Base-by-base conservation (phyloP, 805 yeast species). In the Saccharomycopsis schoenii region DNA sequence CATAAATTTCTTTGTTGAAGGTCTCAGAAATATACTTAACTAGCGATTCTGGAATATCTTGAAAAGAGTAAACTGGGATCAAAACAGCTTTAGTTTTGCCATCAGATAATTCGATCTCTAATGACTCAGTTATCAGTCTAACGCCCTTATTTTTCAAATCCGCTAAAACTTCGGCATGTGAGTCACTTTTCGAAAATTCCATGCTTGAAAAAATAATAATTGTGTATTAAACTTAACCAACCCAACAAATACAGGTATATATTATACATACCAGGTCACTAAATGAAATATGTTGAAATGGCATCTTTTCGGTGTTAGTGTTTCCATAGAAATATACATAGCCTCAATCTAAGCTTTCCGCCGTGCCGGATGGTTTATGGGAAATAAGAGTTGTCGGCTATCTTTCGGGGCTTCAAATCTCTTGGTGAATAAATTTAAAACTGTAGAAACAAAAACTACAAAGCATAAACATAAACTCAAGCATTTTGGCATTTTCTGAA, bases 1-100 rank as follows among this genome's bases (percentile, higher is more conserved):
- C 82, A 40, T 80, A 87, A 6, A 91, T 78, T 60, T 88, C 89
- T 15, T 69, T 67, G 70, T 88, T 88, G 74, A 88, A 82, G 61
- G 82, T 80, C 2, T 72, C 69, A 60, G 71, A 76, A 64, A 88
- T 67, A 47, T 70, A 77, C 1, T 75, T 71, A 4, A 85, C 62
- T 24, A 90, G 72, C 0, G 73, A 71, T 0, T 63, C 66, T 0
- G 96, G 91, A 5, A 88, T 71, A 24, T 77, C 78, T 0, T 69
- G 65, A 1, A 75, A 60, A 10, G 77, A 71, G 63, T 82, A 80
- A 54, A 85, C 76, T 1, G 92, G 91, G 57, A 83, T 73, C 1
- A 89, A 72, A 0, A 92, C 85, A 0, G 83, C 90, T 0, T 67
- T 66, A 3, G 75, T 66, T 1, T 77, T 76, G 10, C 73, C 42